Evolutionary conservation across 768 basidiomycete genomes (phyloP), one percentile per base, ranked within the genome.

Genomic region (Kwoniella dejecticola): DNA sequence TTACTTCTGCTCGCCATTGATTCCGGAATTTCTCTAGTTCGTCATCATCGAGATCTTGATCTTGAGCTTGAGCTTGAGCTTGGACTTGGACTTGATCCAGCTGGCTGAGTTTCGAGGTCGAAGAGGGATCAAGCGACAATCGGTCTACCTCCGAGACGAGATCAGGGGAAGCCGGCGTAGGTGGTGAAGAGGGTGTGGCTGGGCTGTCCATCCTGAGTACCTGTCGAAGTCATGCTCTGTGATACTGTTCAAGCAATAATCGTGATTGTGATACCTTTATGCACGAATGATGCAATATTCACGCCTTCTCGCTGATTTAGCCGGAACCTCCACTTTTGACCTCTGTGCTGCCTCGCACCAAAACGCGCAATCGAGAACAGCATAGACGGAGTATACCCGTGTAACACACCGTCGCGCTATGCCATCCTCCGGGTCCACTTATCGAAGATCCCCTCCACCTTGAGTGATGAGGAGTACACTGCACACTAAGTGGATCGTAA

Each of bases 21-120:
- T 58, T 44, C 47, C 74, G 64, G 48, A 75, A 75, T 26, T 52
- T 27, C 31, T 66, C 69, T 31, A 75, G 60, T 60, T 75, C 74
- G 15, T 60, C 67, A 17, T 65, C 64, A 31, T 56, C 48, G 7
- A 50, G 11, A 48, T 26, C 46, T 17, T 19, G 8, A 38, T 38
- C 21, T 11, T 45, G n/a, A 11, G 26, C 46, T 27, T 24, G 21
- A 24, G 15, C 23, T n/a, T n/a, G 15, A 45, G n/a, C 44, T 17
- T 19, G 8, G 17, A 8, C 21, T 10, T 48, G 13, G 12, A n/a
- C 48, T 31, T 30, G 27, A 30, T 29, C 29, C 7, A 36, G 33
- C 15, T 36, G 41, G 17, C 6, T n/a, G 17, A 38, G 6, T 42
- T 42, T 42, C 17, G 11, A 19, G 17, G 41, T 13, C 6, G 11